Evolutionary conservation across 352 stramenopile species (phyloP), one percentile per base, ranked within the genome.

Genomic region (Thalassiosira pacifica): DNA sequence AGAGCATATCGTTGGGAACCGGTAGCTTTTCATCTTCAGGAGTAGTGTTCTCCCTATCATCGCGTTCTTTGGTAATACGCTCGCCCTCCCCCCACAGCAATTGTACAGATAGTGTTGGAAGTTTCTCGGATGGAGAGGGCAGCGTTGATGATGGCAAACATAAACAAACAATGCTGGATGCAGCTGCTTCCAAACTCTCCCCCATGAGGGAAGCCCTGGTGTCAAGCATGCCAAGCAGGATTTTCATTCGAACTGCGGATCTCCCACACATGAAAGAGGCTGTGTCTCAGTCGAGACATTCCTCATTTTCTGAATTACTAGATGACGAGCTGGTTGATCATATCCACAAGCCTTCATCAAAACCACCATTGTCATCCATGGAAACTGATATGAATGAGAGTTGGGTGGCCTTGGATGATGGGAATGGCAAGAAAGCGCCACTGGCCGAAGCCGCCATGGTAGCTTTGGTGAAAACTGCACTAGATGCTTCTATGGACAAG

Each of bases 201-300:
- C 55, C 40, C 24, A 70, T 78, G 26, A 40, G 65, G n/a, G 67
- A 31, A 19, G 65, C 10, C 10, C 10, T 42, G 34, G 34, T 42
- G 34, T 61, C 53, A 19, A 48, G 22, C 45, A 79, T 57, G 40
- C 40, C 34, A 24, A 69, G 59, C 66, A 85, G 59, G 10, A 59
- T 86, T 1, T 89, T 83, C 64, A 85, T 89, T 59, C 82, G 82
- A 8, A 89, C 78, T 24, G 82, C 77, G 19, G 82, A 89, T 68
- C 72, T 89, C 8, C 82, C 82, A 5, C 32, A 76, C 16, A 88
- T 88, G 77, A 74, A 75, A 68, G 60, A 81, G 53, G 67, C 60
- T 11, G 67, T 65, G 5, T 16, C 18, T 31, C 31, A 65, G 40
- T 76, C 75, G n/a, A 42, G 22, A 26, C 69, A 70, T 22, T 68